These are phyloP conservation scores for Dactylis glomerata DNA, from an alignment of 176 grass and related monocot genomes.

Conservation along the genomic window DNA sequence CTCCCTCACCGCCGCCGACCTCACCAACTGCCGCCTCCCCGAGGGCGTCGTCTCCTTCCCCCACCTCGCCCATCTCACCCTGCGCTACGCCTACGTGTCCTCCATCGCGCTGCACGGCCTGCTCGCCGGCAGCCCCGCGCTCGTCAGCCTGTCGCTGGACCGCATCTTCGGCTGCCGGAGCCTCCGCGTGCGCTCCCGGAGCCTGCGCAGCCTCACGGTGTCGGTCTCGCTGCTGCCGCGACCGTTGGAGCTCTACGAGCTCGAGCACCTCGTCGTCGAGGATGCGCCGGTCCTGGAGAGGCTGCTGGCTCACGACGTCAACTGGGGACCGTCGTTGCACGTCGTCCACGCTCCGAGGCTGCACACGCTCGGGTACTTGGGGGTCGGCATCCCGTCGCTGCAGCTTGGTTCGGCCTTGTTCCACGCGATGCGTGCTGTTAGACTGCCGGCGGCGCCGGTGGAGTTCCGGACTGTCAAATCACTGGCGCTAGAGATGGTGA, in stretches of 20 bases:
- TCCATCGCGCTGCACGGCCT: slow-evolving; percentile 1
- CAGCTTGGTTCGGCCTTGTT: slow-evolving; percentile 32
- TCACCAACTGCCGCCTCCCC: slow-evolving; percentile 32
- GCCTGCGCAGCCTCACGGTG: slow-evolving; percentile 35
- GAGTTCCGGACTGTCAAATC: slow-evolving; percentile 8
- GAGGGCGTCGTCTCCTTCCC: slow-evolving; percentile 1
- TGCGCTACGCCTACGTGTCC: slow-evolving; percentile 1
- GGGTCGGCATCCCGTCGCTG: slow-evolving; percentile 26
- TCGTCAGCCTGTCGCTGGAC: slow-evolving; percentile 22
- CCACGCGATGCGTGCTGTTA: slow-evolving; percentile 14
- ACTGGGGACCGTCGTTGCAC: slow-evolving; percentile 24
- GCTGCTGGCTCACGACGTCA: slow-evolving; percentile 38
- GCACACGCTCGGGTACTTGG: slow-evolving; percentile 30
- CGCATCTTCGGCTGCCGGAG: slow-evolving; percentile 26
- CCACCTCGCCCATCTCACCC: slow-evolving; percentile 23
- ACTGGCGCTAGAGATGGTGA: slow-evolving; percentile 21
- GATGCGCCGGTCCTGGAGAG: slow-evolving; percentile 34
- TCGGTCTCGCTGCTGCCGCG: slow-evolving; percentile 23
- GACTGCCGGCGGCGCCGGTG: not conserved
- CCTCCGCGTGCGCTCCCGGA: slow-evolving; percentile 17
- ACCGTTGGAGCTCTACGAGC: not conserved
- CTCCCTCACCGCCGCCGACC: slow-evolving; percentile 30
- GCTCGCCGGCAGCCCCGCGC: slow-evolving; percentile 21
- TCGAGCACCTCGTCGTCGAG: slow-evolving; percentile 30
- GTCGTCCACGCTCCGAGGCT: slow-evolving; percentile 19